Percentiles rank a stretch among this genome's conserved stretches.
These are phyloP conservation scores for Raddia distichophylla DNA, from an alignment of 176 grass and related monocot genomes.

Conservation along the genomic window DNA sequence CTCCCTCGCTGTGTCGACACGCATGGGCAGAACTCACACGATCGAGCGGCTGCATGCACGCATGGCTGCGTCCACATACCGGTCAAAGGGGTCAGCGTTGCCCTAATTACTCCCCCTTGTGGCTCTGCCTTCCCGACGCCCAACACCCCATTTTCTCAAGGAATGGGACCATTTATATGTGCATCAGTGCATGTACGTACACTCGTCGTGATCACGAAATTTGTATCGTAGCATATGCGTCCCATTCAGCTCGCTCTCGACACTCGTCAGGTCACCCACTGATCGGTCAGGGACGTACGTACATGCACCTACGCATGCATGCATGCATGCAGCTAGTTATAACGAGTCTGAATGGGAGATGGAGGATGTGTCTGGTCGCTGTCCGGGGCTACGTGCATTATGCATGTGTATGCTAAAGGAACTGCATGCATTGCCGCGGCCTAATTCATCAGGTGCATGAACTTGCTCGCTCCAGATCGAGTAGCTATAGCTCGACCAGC, in stretches of 20 bases:
- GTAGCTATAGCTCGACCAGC: no score
- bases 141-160: constrained; percentile 7
- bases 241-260: constrained; percentile 18
- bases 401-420: neutral
- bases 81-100: neutral
- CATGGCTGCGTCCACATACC: neutral
- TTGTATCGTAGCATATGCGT: neutral
- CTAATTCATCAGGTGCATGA: no score
- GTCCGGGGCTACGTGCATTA: neutral
- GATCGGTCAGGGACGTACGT: neutral
- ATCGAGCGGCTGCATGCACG: neutral
- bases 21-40: neutral
- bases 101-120: neutral
- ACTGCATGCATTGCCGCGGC: no score
- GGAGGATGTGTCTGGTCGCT: neutral
- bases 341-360: neutral
- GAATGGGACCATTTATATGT: neutral
- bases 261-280: constrained; percentile 31
- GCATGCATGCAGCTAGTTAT: constrained; percentile 1
- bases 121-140: neutral
- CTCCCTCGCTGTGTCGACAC: no score
- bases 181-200: neutral
- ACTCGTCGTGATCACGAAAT: neutral
- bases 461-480: no score
- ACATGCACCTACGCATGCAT: constrained; percentile 2